phyloP scores from a whole-genome alignment of 1,139 yeast genomes.

The Yamadazyma pseudoaaseri region DNA sequence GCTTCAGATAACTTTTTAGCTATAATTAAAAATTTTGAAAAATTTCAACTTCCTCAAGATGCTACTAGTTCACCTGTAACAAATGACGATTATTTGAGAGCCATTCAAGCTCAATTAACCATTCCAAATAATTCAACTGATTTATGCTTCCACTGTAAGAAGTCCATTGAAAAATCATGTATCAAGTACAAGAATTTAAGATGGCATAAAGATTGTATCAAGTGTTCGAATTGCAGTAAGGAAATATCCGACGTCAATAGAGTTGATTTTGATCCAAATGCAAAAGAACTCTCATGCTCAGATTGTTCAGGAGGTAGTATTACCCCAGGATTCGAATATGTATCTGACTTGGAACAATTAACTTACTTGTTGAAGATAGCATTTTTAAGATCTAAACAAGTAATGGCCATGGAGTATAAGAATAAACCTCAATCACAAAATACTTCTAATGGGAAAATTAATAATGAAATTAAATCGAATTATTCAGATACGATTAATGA shows the following conservation, averaged over 20 bases:
- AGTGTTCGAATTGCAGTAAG: conserved; percentile 56
- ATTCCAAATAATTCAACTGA: conserved; percentile 73
- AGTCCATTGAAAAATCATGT: conserved; percentile 83
- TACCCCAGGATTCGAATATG: conserved; percentile 56
- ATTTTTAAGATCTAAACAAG: conserved; percentile 70
- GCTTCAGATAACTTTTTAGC: conserved; percentile 67
- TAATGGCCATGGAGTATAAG: conserved; percentile 38
- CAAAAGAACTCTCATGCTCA: conserved; percentile 47
- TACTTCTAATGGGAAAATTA: conserved; percentile 14
- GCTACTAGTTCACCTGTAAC: conserved; percentile 20
- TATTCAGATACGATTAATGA: conserved; percentile 74
- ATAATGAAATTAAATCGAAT: conserved; percentile 29
- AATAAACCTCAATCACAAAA: conserved; percentile 5
- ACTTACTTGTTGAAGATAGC: conserved; percentile 81
- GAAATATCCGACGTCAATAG: conserved; percentile 31
- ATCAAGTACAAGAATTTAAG: conserved; percentile 61
- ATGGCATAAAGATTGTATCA: conserved; percentile 81
- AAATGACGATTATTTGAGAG: conserved; percentile 11
- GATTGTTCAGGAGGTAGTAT: conserved; percentile 52
- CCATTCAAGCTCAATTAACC: conserved; percentile 34
- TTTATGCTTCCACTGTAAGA: conserved; percentile 66
- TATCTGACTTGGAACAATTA: conserved; percentile 71
- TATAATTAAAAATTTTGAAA: conserved; percentile 23
- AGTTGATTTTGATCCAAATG: conserved; percentile 23
- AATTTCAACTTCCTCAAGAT: conserved; percentile 10